A percentile compares a stretch with the other conserved stretches of the same genome.
phyloP scores from a whole-genome alignment of 140 eudicot genomes.

The Senecio squalidus region DNA sequence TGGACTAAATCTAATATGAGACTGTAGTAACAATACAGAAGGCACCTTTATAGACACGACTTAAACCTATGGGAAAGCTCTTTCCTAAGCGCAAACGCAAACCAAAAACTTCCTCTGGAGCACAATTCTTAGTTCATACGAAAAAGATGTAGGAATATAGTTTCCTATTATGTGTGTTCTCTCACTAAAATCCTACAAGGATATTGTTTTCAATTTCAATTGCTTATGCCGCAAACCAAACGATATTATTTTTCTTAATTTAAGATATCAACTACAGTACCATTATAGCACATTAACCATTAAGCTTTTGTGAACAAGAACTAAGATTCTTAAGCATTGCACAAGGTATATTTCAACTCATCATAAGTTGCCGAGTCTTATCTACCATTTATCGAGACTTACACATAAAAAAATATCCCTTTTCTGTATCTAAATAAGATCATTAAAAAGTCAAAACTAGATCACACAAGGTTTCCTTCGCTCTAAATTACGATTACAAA shows the following conservation, averaged over 20 bases:
- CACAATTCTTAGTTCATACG: neutral
- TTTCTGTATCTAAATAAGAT: neutral
- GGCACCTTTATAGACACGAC: neutral
- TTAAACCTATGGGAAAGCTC: neutral
- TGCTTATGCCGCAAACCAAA: neutral
- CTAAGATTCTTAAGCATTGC: neutral
- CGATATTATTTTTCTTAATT: too few relatives aligned
- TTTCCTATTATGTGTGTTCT: neutral
- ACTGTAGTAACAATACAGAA: neutral
- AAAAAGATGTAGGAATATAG: neutral
- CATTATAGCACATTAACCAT: neutral
- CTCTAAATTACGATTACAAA: neutral
- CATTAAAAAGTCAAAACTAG: constrained; percentile 1
- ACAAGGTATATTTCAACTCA: neutral
- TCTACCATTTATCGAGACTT: neutral
- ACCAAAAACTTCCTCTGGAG: neutral
- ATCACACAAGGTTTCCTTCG: neutral
- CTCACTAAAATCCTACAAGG: neutral
- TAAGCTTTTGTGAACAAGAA: neutral
- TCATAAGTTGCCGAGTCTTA: neutral
- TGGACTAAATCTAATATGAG: neutral
- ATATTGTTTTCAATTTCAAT: neutral
- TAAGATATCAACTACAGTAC: neutral
- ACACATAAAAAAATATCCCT: neutral
- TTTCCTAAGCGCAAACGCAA: neutral